A percentile compares a stretch with the other conserved stretches of the same genome.
Conservation (phyloP, 306 rosid species). For the Cucurbita ficifolia region DNA sequence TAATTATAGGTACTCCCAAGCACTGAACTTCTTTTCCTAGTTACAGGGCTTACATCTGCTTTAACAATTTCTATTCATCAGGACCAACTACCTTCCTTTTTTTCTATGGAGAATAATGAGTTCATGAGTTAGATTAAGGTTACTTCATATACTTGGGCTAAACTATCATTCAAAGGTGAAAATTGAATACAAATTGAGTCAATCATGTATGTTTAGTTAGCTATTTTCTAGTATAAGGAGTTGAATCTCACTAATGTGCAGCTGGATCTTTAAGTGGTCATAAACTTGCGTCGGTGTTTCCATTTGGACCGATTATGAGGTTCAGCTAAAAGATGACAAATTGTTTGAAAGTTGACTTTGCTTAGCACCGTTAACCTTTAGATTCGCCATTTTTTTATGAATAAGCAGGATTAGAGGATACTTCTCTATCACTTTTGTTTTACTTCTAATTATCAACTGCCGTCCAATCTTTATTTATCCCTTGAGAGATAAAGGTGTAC, state of each 20-base stretch:
- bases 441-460: background rate
- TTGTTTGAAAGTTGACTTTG: background rate
- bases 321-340: background rate
- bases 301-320: background rate
- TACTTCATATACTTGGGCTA: background rate
- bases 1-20: constrained; percentile 41
- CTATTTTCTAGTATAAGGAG: background rate
- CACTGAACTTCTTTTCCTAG: background rate
- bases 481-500: background rate
- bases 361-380: background rate
- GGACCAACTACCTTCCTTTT: background rate
- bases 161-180: background rate
- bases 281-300: background rate
- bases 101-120: background rate
- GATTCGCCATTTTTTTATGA: background rate
- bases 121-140: background rate
- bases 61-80: background rate
- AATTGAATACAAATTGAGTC: background rate
- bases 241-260: background rate
- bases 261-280: background rate
- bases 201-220: background rate
- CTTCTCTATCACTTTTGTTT: background rate
- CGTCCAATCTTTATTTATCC: background rate
- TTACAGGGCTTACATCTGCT: background rate
- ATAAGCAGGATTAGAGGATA: background rate